Percentiles rank a stretch among this genome's conserved stretches.
Conservation (phyloP, 2,329 filamentous ascomycete genomes). For the Talaromyces pinophilus region DNA sequence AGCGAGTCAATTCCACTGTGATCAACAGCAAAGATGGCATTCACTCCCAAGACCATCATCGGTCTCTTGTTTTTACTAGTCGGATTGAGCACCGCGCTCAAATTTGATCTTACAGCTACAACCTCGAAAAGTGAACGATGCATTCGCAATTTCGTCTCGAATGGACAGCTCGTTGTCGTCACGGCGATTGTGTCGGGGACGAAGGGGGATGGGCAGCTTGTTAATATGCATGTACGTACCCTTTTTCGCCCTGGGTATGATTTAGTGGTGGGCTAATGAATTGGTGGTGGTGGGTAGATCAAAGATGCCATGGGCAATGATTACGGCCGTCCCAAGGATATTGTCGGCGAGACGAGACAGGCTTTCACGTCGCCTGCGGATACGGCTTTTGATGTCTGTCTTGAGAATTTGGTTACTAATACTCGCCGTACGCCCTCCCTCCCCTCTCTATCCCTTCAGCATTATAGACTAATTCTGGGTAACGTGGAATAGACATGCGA, state of each 20-base stretch:
- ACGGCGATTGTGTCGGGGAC: slow-evolving; percentile 83
- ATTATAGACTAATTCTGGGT: background rate
- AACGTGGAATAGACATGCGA: slow-evolving; percentile 32
- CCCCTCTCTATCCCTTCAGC: too few species aligned
- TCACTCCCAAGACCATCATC: slow-evolving; percentile 36
- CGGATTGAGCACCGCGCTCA: slow-evolving; percentile 64
- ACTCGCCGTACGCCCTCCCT: slow-evolving; percentile 59
- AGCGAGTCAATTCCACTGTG: background rate
- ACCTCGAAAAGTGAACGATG: slow-evolving; percentile 73
- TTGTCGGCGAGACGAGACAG: slow-evolving; percentile 87
- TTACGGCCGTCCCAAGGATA: slow-evolving; percentile 86
- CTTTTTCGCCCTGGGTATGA: background rate
- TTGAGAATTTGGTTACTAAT: slow-evolving; percentile 70
- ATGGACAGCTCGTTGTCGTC: slow-evolving; percentile 91
- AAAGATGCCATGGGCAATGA: slow-evolving; percentile 94
- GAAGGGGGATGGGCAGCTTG: slow-evolving; percentile 85
- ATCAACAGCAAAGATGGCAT: slow-evolving; percentile 31
- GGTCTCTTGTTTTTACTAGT: slow-evolving; percentile 36
- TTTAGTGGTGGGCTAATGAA: background rate
- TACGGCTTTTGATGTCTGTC: slow-evolving; percentile 93
- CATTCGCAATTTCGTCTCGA: slow-evolving; percentile 91
- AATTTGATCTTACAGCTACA: slow-evolving; percentile 84
- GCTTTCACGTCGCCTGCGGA: slow-evolving; percentile 92
- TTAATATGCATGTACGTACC: slow-evolving; percentile 84
- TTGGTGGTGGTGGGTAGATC: slow-evolving; percentile 62